Percentiles rank a stretch among this genome's conserved stretches.
Evolutionary conservation across 495 filamentous ascomycete species (phyloP).

Genomic region (Letharia columbiana): DNA sequence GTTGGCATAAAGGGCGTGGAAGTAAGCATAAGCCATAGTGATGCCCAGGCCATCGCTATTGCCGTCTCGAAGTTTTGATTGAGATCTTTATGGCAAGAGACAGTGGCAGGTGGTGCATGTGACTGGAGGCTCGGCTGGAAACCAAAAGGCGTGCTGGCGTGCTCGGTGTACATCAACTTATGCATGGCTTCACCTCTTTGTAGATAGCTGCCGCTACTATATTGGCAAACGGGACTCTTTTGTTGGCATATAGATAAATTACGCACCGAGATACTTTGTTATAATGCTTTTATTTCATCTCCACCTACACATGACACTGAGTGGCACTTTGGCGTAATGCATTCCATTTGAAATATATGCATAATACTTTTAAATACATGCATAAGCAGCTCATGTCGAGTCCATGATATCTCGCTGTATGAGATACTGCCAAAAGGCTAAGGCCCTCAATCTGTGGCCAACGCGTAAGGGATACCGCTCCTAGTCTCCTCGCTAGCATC

Average conservation of each 20-base stretch:
- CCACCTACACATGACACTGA: background rate
- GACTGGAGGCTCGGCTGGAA: background rate
- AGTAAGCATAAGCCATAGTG: constrained; percentile 92
- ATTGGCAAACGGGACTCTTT: background rate
- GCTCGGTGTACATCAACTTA: background rate
- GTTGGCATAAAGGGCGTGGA: constrained; percentile 77
- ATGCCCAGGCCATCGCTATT: constrained; percentile 85
- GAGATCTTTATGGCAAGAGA: background rate
- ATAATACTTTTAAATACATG: background rate
- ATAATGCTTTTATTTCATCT: background rate
- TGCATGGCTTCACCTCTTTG: background rate
- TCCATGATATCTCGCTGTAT: background rate
- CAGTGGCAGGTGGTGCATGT: background rate
- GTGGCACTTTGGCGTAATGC: background rate
- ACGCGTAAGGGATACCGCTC: background rate
- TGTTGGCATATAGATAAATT: background rate
- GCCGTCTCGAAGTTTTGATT: constrained; percentile 65
- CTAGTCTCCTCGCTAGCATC: background rate
- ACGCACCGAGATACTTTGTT: background rate
- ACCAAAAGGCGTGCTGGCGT: background rate
- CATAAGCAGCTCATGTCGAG: background rate
- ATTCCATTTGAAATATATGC: background rate
- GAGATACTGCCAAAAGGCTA: background rate
- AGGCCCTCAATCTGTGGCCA: background rate
- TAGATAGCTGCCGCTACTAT: background rate